A percentile compares a stretch with the other conserved stretches of the same genome.
Conservation (phyloP, 129 eudicot species). For the Artemisia argyi region DNA sequence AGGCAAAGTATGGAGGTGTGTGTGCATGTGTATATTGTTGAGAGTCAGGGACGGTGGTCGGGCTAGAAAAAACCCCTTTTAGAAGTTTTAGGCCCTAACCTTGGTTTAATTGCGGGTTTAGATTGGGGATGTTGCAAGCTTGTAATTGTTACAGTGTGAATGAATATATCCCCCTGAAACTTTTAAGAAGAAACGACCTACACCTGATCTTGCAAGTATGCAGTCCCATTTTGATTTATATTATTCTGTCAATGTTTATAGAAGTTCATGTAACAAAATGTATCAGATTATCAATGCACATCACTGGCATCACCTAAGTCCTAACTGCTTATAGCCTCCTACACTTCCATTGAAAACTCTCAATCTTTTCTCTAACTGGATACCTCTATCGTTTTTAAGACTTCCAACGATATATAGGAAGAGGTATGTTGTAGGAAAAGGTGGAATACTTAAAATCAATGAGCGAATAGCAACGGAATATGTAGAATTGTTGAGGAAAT, state of each 20-base stretch:
- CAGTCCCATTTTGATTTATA: not conserved
- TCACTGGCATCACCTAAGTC: no score
- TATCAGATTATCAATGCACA: no score
- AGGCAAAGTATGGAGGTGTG: conserved; percentile 21
- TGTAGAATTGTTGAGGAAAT: no score
- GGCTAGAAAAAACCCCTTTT: conserved; percentile 24
- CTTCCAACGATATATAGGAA: no score
- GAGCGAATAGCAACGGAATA: no score
- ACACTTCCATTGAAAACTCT: no score
- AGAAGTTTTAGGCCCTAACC: conserved; percentile 30
- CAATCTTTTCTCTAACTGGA: no score
- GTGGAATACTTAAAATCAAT: no score
- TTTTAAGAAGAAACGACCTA: not conserved
- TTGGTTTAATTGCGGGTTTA: conserved; percentile 21
- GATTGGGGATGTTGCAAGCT: conserved; percentile 16
- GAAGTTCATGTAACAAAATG: no score
- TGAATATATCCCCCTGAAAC: conserved; percentile 2
- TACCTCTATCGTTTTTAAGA: no score
- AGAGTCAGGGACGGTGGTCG: conserved; percentile 9
- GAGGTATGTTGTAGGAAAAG: no score
- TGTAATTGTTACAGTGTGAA: conserved; percentile 14
- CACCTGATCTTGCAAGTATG: not conserved
- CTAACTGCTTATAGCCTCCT: no score
- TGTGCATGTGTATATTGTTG: conserved; percentile 36
- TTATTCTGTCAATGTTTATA: not conserved